Conservation (phyloP, 1,284 basidiomycete genomes). For the Coriolopsis trogii region DNA sequence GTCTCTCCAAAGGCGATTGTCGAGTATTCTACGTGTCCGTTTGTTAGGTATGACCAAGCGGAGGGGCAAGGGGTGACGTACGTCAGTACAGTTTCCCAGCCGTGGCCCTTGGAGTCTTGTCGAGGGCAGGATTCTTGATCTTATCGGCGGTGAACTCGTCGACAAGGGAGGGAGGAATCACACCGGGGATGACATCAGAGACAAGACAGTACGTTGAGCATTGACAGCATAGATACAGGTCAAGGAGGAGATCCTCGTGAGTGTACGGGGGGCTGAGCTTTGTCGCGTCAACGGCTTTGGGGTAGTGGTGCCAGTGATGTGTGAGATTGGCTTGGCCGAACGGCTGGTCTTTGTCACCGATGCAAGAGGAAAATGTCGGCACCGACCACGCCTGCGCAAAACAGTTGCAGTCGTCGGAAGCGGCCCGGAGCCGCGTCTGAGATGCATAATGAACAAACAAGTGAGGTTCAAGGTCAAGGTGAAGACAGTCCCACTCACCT, state of each 20-base stretch:
- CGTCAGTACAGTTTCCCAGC: constrained; percentile 72
- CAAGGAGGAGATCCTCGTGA: constrained; percentile 64
- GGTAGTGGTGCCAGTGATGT: constrained; percentile 78
- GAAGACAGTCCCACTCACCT: no score
- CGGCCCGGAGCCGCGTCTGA: no score
- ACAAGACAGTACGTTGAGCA: constrained; percentile 73
- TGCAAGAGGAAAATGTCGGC: no score
- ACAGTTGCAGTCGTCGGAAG: no score
- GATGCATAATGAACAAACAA: no score
- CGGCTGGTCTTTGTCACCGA: no score
- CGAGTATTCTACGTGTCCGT: constrained; percentile 51
- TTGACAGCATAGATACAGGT: constrained; percentile 82
- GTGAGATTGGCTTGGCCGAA: no score
- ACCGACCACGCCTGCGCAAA: no score
- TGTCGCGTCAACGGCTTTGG: constrained; percentile 63
- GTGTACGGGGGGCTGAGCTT: constrained; percentile 66
- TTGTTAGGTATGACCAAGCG: background rate
- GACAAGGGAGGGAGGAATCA: constrained; percentile 59
- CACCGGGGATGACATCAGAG: constrained; percentile 69
- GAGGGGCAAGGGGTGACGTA: constrained; percentile 39
- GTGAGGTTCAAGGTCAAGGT: no score
- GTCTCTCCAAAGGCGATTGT: constrained; percentile 74
- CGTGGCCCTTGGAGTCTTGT: constrained; percentile 49
- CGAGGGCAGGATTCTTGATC: constrained; percentile 41
- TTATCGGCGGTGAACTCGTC: constrained; percentile 47